Conservation (phyloP, 2,329 filamentous ascomycete genomes). For the Xylariaceae sp. region DNA sequence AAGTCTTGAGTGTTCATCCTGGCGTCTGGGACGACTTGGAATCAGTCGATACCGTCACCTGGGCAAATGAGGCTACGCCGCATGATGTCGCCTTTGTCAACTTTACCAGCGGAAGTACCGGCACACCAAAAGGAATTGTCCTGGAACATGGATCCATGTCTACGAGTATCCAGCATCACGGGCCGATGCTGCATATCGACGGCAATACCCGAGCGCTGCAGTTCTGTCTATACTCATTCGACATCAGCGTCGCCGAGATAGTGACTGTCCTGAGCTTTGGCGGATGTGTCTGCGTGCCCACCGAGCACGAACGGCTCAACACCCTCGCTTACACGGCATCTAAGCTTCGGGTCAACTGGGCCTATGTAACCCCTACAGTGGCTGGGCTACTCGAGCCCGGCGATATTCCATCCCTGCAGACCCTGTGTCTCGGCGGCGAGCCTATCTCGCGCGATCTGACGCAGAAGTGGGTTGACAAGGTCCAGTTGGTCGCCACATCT, state of each 20-base stretch:
- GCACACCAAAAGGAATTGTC: constrained; percentile 39
- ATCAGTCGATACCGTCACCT: neutral
- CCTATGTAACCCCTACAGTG: constrained; percentile 17
- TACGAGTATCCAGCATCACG: constrained; percentile 3
- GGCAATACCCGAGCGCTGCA: constrained; percentile 10
- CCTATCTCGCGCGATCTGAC: constrained; percentile 20
- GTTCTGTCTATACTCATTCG: constrained; percentile 29
- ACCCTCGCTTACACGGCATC: constrained; percentile 20
- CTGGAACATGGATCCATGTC: constrained; percentile 8
- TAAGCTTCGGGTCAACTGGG: constrained; percentile 10
- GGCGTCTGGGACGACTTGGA: neutral
- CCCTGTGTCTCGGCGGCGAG: constrained; percentile 19
- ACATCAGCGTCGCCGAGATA: constrained; percentile 30
- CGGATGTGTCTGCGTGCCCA: constrained; percentile 31
- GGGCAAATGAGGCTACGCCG: neutral
- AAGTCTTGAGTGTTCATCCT: neutral
- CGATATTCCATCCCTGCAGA: constrained; percentile 12
- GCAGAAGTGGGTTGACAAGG: constrained; percentile 7
- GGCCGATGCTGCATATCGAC: constrained; percentile 1
- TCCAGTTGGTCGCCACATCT: constrained; percentile 7
- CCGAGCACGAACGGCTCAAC: constrained; percentile 27
- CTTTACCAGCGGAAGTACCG: constrained; percentile 43
- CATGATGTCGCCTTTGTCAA: constrained; percentile 28
- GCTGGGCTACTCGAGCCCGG: constrained; percentile 11
- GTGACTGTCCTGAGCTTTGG: constrained; percentile 29